Evolutionary conservation across 768 basidiomycete species (phyloP).

Genomic region (Xerocomellus chrysenteron): DNA sequence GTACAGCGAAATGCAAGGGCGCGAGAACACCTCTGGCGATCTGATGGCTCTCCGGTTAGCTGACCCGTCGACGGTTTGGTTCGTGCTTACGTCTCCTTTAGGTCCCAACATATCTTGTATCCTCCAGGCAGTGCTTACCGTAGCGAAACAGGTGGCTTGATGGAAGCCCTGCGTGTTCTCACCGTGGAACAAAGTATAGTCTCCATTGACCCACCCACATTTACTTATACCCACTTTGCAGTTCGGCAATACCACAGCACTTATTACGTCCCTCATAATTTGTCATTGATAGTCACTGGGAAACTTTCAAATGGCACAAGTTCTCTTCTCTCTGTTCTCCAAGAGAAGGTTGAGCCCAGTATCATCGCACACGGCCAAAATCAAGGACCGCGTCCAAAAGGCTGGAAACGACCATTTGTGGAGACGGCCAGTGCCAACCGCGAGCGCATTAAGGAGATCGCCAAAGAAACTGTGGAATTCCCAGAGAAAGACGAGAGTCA

Average conservation of each 20-base stretch:
- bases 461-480: slow-evolving; percentile 77
- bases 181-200: slow-evolving; percentile 82
- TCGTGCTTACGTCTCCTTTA: slow-evolving; percentile 30
- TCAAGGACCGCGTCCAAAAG: slow-evolving; percentile 64
- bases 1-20: slow-evolving; percentile 95
- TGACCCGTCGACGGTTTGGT: neutral
- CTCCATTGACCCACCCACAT: neutral
- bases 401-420: slow-evolving; percentile 93
- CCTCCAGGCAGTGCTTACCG: slow-evolving; percentile 84
- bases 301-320: slow-evolving; percentile 74
- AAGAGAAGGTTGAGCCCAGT: slow-evolving; percentile 78
- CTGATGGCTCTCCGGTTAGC: slow-evolving; percentile 81
- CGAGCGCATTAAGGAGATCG: slow-evolving; percentile 49
- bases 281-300: slow-evolving; percentile 86
- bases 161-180: slow-evolving; percentile 85
- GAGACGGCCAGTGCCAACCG: slow-evolving; percentile 79
- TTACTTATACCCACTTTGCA: slow-evolving; percentile 35
- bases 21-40: slow-evolving; percentile 90
- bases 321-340: slow-evolving; percentile 78
- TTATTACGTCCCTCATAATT: slow-evolving; percentile 93
- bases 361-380: slow-evolving; percentile 75
- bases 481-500: slow-evolving; percentile 96
- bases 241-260: slow-evolving; percentile 86
- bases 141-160: slow-evolving; percentile 95
- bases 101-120: slow-evolving; percentile 78